These are phyloP conservation scores for Suillus plorans DNA, from an alignment of 768 basidiomycete genomes.

Conservation along the genomic window DNA sequence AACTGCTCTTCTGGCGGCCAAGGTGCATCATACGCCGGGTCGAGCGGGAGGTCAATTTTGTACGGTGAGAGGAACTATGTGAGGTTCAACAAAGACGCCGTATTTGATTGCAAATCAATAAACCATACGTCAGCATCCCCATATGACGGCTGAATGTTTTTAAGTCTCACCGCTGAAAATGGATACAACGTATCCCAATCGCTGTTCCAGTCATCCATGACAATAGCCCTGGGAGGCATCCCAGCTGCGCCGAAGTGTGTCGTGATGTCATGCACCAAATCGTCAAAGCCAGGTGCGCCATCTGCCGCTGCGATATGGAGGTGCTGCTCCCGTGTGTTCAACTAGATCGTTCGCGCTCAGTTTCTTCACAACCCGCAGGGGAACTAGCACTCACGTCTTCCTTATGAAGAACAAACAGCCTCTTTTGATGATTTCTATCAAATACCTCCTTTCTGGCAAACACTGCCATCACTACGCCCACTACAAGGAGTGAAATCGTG, in stretches of 20 bases:
- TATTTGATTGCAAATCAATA: neutral
- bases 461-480: conserved; percentile 52
- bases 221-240: conserved; percentile 41
- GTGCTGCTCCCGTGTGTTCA: conserved; percentile 68
- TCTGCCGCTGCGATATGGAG: conserved; percentile 84
- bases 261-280: conserved; percentile 62
- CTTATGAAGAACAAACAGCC: conserved; percentile 78
- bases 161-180: conserved; percentile 60
- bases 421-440: conserved; percentile 83
- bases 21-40: conserved; percentile 49
- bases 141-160: neutral
- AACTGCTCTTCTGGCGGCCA: conserved; percentile 46
- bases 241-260: conserved; percentile 52
- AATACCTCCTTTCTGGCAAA: conserved; percentile 67
- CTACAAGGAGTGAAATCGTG: conserved; percentile 44
- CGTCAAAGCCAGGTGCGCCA: conserved; percentile 71
- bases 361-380: neutral
- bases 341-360: conserved; percentile 37
- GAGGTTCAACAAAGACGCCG: neutral
- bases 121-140: conserved; percentile 3
- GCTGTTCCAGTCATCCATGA: conserved; percentile 73
- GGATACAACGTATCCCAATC: conserved; percentile 91
- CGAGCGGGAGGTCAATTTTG: conserved; percentile 64
- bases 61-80: conserved; percentile 80
- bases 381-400: conserved; percentile 66